Base-by-base conservation (phyloP, 2,329 filamentous ascomycete species). In the Podosphaera fusca region DNA sequence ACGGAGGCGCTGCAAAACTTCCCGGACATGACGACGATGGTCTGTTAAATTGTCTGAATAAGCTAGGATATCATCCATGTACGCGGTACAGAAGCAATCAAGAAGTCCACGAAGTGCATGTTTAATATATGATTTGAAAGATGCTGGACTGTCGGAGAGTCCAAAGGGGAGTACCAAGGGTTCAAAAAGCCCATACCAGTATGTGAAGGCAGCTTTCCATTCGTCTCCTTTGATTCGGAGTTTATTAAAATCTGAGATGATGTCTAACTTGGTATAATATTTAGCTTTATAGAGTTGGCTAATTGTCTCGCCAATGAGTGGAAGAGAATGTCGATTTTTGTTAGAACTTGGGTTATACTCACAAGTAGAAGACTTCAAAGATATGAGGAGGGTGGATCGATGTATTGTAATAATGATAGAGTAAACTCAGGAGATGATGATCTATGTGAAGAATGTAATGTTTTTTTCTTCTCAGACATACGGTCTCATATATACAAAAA, bases 31-130 rank as follows among this genome's bases (percentile, higher is more conserved):
- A 21, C 40, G 7, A 7, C 12, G 1, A 52, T 57, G 46, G 3
- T 57, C 29, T 29, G 29, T 7, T 2, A 34, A 4, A 30, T 45
- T 51, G n/a, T 55, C n/a, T 2, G 36, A 59, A 33, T 55, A 59
- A 21, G 57, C 57, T 21, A 59, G 36, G 29, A 59, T 59, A 55
- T 59, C 34, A 47, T 59, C 29, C n/a, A 59, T 51, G 30, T 59
- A 59, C n/a, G 31, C 42, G 2, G 36, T 50, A 30, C 33, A 56
- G 45, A 47, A 54, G 5, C 36, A 3, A 38, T 58, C 34, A n/a
- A 58, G 36, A 29, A 49, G 10, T 14, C 46, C 46, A 9, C 46
- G 46, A 2, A 49, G 46, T 2, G 3, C 46, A 29, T 9, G 21
- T 4, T 49, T 49, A 49, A 49, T 49, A 29, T 49, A 49, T 8